Base-by-base conservation (phyloP, 495 filamentous ascomycete species). In the Aspergillus diversus region DNA sequence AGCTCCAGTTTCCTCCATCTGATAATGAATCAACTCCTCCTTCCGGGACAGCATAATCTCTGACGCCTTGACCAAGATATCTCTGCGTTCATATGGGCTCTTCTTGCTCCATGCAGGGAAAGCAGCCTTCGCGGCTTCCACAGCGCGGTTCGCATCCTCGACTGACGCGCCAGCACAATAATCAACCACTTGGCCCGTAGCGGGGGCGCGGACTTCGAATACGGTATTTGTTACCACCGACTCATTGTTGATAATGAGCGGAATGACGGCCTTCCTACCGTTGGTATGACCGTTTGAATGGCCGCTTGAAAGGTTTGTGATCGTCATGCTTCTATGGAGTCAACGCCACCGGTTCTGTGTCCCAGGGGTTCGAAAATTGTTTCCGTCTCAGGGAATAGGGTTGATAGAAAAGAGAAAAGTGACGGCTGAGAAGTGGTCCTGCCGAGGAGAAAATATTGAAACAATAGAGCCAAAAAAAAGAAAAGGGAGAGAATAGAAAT, bases 201-300 rank as follows among this genome's bases (percentile, higher is more conserved):
- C 75, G 7, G 93, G 92, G 54, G 81, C 87, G 57, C 76, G 75
- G 54, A 96, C 86, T 48, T 86, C 80, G 77, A 91, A 94, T 16
- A 83, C 87, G 54, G 79, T 80, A 9, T 82, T 68, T 31, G 85
- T 84, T 51, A 79, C 77, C 56, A 86, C 74, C 59, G 90, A 87
- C 70, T 89, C 80, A 75, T 89, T 89, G 64, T 88, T 86, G 77
- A 94, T 90, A 57, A 89, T 81, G 66, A 95, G 87, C 43, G 92
- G 92, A 21, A 90, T 80, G 46, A 71, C 71, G 33, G 66, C 64
- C 32, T 64, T 67, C 15, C 62, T 39, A 52, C 59, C 60, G 53
- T 56, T 61, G 33, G 57, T 64, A 39, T 43, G 51, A 27, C 46
- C 39, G 39, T 43, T 43, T 4, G 39, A 13, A 43, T 27, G 21